phyloP scores from a whole-genome alignment of 495 filamentous ascomycete genomes.

The Penicillium alfredii region DNA sequence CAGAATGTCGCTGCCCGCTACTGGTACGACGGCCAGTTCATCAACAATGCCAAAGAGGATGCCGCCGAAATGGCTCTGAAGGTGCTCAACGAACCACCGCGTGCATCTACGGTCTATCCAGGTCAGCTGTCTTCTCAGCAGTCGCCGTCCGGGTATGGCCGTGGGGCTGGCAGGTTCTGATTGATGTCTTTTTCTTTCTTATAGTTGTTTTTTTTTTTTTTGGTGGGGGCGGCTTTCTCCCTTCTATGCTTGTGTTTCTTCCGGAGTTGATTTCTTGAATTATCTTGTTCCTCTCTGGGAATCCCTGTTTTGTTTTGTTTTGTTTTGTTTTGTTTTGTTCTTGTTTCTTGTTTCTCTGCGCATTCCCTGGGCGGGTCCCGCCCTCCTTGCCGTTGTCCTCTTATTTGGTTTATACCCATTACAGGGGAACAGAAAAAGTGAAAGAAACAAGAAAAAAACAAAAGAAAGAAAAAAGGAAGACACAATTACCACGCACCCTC shows the following conservation, averaged over 20 bases:
- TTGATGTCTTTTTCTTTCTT: not conserved
- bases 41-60: conserved; percentile 86
- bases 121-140: conserved; percentile 25
- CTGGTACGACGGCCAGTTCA: conserved; percentile 85
- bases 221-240: conserved; percentile 20
- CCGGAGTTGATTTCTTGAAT: too few relatives aligned
- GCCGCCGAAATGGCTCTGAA: conserved; percentile 72
- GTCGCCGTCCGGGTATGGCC: conserved; percentile 10
- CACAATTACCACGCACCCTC: not conserved
- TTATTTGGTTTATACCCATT: too few relatives aligned
- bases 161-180: conserved; percentile 17
- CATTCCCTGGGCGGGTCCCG: conserved; percentile 5
- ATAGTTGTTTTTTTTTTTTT: conserved; percentile 19
- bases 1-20: conserved; percentile 59
- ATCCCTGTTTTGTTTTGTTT: conserved; percentile 2
- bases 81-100: conserved; percentile 22
- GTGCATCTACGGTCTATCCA: conserved; percentile 19
- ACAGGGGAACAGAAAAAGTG: too few relatives aligned
- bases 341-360: conserved; percentile 12
- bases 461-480: not conserved
- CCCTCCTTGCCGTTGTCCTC: not conserved
- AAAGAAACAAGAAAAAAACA: not conserved
- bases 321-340: conserved; percentile 9
- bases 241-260: conserved; percentile 20
- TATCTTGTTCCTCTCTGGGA: not conserved